Evolutionary conservation across 176 grass and related monocot species (phyloP), one percentile per base, ranked within the genome.

Genomic region (Eleusine indica): DNA sequence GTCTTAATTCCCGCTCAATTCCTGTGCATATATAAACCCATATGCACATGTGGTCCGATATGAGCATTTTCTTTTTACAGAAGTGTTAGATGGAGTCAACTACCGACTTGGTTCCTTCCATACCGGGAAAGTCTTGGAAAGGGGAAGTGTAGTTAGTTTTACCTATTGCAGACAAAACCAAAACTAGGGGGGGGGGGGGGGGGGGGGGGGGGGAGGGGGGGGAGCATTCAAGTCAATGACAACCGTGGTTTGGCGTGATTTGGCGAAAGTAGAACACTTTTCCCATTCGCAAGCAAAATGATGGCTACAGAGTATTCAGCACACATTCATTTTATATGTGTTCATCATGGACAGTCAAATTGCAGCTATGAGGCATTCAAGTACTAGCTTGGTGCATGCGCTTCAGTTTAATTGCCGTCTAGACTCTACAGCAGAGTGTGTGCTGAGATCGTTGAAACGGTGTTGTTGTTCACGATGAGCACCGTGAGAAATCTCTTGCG

Each of bases 401-500:
- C 25, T 14, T 30, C 25, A 4, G 9, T 30, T 32, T 4, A 2
- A 21, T 30, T 65, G 21, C n/a, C 56, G 56, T 60, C 21, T 51
- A 51, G 25, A 25, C 25, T 25, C 25, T 25, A 25, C 25, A 25
- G 25, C 25, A 25, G 25, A 25, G 25, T 35, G 32, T 35, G 32
- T 35, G 32, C 32, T 35, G 32, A 35, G 25, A 8, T 29, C 25
- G 1, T 32, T 5, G 1, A 7, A 12, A 56, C 73, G 7, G 74
- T 41, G n/a, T 48, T 29, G 9, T 79, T 3, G 53, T 12, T 48
- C 43, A 21, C 21, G 60, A 79, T 79, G 77, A 66, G 49, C 17
- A 10, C 10, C 43, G 43, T 52, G 77, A 79, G 43, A 37, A 79
- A 79, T 38, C 43, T 79, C 9, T 18, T 67, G 77, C 62, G 83